These are phyloP conservation scores for Saccharomycopsis crataegensis DNA, from an alignment of 1,139 yeast species.

Conservation along the genomic window DNA sequence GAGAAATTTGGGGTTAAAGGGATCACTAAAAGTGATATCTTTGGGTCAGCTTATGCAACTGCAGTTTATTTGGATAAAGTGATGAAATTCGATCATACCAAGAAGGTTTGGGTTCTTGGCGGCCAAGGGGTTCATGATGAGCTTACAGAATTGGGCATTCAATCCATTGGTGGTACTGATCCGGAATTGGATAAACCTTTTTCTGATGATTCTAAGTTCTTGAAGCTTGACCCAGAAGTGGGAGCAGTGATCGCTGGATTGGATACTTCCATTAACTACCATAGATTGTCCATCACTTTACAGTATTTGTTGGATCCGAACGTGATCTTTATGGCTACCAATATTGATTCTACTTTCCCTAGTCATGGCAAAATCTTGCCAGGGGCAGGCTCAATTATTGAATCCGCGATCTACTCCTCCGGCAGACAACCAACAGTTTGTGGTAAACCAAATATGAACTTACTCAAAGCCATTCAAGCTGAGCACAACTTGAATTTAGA, in stretches of 20 bases:
- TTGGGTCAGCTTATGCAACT: constrained; percentile 87
- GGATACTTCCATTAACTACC: constrained; percentile 68
- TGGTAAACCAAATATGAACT: constrained; percentile 85
- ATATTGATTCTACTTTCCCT: constrained; percentile 91
- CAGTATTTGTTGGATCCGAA: constrained; percentile 67
- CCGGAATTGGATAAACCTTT: constrained; percentile 33
- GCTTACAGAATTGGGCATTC: constrained; percentile 56
- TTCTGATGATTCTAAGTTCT: constrained; percentile 39
- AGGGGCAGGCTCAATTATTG: constrained; percentile 92
- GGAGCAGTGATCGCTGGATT: constrained; percentile 90
- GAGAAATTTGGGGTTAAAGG: constrained; percentile 59
- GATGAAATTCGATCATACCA: constrained; percentile 50
- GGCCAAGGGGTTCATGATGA: constrained; percentile 78
- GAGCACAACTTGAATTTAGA: constrained; percentile 52
- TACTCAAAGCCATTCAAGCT: constrained; percentile 85
- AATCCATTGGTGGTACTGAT: constrained; percentile 69
- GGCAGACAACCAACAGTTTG: constrained; percentile 75
- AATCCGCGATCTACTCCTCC: constrained; percentile 66
- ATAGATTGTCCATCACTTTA: constrained; percentile 73
- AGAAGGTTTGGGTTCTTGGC: constrained; percentile 84
- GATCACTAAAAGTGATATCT: constrained; percentile 65
- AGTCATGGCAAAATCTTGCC: constrained; percentile 77
- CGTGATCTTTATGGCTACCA: constrained; percentile 84
- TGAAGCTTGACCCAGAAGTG: constrained; percentile 58
- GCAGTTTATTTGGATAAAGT: constrained; percentile 81